These are phyloP conservation scores for Monosporascus sp. DNA, from an alignment of 2,329 filamentous ascomycete species.

Conservation along the genomic window DNA sequence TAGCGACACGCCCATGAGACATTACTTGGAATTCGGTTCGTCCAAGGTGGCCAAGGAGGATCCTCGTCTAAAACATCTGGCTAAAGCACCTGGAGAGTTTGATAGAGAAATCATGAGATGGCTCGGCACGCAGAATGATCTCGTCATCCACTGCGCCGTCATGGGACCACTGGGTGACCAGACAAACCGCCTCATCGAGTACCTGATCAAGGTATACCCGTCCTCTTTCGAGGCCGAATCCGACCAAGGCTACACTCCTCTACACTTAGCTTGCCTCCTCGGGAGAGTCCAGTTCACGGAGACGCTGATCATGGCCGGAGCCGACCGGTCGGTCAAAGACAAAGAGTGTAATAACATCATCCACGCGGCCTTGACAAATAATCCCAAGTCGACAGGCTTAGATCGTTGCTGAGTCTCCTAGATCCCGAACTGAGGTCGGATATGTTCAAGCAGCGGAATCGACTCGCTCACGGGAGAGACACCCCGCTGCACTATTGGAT, in stretches of 20 bases:
- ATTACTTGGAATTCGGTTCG: slow-evolving; percentile 62
- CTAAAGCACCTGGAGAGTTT: slow-evolving; percentile 54
- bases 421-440: slow-evolving; percentile 49
- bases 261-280: slow-evolving; percentile 59
- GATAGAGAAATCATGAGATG: slow-evolving; percentile 58
- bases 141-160: slow-evolving; percentile 63
- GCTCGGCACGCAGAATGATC: slow-evolving; percentile 53
- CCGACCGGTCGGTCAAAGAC: slow-evolving; percentile 63
- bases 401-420: slow-evolving; percentile 51
- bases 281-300: slow-evolving; percentile 50
- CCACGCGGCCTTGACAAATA: slow-evolving; percentile 46
- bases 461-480: slow-evolving; percentile 42
- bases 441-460: slow-evolving; percentile 55
- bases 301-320: slow-evolving; percentile 60
- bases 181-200: slow-evolving; percentile 54
- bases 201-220: slow-evolving; percentile 59
- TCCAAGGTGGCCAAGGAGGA: slow-evolving; percentile 57
- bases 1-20: slow-evolving; percentile 60
- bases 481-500: slow-evolving; percentile 63
- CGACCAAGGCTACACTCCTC: slow-evolving; percentile 55
- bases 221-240: slow-evolving; percentile 58
- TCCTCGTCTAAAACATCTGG: slow-evolving; percentile 55
- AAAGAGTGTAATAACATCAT: slow-evolving; percentile 59
- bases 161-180: slow-evolving; percentile 34
- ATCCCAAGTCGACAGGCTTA: slow-evolving; percentile 31